phyloP scores from a whole-genome alignment of 129 eudicot genomes.

The Ambrosia artemisiifolia region DNA sequence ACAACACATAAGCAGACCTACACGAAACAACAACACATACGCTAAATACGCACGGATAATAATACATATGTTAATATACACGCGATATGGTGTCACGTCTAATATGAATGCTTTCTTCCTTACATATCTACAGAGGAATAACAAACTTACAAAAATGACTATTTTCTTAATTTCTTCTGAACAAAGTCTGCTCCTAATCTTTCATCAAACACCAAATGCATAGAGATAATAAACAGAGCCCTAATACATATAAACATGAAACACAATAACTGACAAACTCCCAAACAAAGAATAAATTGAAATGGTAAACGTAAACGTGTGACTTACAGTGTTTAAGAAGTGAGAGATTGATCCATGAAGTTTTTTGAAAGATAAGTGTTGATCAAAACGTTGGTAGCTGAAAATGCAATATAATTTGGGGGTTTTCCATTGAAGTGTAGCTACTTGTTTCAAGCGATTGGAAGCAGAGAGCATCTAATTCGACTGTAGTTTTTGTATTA shows the following conservation, averaged over 20 bases:
- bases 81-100: too few relatives aligned
- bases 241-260: not conserved
- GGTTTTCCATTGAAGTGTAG: conserved; percentile 17
- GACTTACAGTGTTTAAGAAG: conserved; percentile 21
- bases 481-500: not conserved
- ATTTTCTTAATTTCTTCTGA: too few relatives aligned
- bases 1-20: too few relatives aligned
- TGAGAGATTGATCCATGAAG: conserved; percentile 19
- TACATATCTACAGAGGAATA: too few relatives aligned
- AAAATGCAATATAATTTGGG: conserved; percentile 5
- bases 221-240: too few relatives aligned
- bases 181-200: too few relatives aligned
- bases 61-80: too few relatives aligned
- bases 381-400: conserved; percentile 8
- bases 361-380: not conserved
- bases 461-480: conserved; percentile 33
- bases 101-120: too few relatives aligned
- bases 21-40: too few relatives aligned
- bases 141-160: not conserved
- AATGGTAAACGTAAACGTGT: not conserved
- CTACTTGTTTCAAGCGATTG: conserved; percentile 21
- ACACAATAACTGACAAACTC: not conserved
- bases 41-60: too few relatives aligned
- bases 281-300: not conserved
- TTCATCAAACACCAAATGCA: too few relatives aligned